Conservation (phyloP, 768 basidiomycete species). For the Pleurotus sapidus region DNA sequence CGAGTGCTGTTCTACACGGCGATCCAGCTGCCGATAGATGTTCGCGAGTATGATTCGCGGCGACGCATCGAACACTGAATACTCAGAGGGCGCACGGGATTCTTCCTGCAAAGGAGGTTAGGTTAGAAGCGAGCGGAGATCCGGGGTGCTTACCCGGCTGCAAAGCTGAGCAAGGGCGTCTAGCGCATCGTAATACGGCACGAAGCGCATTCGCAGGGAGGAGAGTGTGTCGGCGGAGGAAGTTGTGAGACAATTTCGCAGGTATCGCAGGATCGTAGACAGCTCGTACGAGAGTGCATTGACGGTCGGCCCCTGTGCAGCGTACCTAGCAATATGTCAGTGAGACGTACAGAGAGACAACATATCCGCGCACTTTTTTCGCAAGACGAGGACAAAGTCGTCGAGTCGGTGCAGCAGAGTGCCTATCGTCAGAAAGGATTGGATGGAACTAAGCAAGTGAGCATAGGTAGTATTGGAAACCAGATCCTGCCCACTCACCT, state of each 20-base stretch:
- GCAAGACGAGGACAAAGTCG: constrained; percentile 41
- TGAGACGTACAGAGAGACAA: not conserved
- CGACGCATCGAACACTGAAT: constrained; percentile 38
- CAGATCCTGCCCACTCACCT: constrained; percentile 39
- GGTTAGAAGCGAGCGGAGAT: not conserved
- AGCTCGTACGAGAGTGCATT: constrained; percentile 69
- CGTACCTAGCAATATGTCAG: constrained; percentile 30
- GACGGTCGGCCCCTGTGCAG: constrained; percentile 48
- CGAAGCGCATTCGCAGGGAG: constrained; percentile 48
- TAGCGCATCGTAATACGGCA: constrained; percentile 44
- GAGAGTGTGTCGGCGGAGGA: constrained; percentile 22
- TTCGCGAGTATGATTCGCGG: constrained; percentile 54
- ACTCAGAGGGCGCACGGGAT: constrained; percentile 30
- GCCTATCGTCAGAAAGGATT: constrained; percentile 68
- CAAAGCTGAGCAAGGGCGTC: constrained; percentile 55
- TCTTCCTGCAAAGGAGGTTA: constrained; percentile 23
- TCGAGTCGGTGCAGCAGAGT: constrained; percentile 68
- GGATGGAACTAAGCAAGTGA: constrained; percentile 41
- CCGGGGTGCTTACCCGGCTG: constrained; percentile 44
- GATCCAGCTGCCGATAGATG: constrained; percentile 55
- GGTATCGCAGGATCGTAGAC: constrained; percentile 47
- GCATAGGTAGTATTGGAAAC: not conserved
- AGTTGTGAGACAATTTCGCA: constrained; percentile 43
- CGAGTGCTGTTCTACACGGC: constrained; percentile 54
- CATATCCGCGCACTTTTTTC: constrained; percentile 38